Conservation (phyloP, 164 flowering plant species). For the Protea cynaroides region DNA sequence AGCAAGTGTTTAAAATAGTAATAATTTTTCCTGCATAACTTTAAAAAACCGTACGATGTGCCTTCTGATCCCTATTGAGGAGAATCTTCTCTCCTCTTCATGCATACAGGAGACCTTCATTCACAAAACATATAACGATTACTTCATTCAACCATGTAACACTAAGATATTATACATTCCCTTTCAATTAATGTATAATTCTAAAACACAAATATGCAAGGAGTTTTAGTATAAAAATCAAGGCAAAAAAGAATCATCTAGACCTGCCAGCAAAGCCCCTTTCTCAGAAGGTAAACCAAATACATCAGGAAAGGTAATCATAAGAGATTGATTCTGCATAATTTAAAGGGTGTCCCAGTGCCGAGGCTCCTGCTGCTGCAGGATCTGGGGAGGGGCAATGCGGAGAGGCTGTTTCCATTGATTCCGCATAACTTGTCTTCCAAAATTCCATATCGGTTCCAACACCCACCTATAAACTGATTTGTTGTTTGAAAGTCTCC, state of each 20-base stretch:
- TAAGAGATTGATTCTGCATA: neutral
- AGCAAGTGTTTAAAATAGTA: slow-evolving; percentile 7
- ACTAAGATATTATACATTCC: neutral
- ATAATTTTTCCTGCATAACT: neutral
- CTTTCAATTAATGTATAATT: neutral
- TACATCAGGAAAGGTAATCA: no score
- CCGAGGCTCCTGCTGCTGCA: neutral
- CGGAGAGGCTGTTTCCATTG: no score
- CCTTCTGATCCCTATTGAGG: slow-evolving; percentile 2
- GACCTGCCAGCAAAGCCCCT: neutral
- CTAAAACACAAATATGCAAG: neutral
- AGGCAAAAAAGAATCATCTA: neutral
- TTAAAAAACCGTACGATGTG: neutral
- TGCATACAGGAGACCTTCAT: slow-evolving; percentile 3
- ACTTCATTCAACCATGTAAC: neutral
- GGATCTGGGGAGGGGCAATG: neutral
- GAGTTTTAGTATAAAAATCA: neutral
- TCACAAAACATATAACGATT: neutral
- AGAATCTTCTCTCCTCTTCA: neutral
- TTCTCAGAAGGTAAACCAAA: neutral
- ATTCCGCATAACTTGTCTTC: no score
- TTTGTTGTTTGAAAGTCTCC: no score
- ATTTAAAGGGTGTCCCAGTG: neutral
- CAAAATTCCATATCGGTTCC: no score
- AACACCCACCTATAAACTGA: no score